phyloP scores from a whole-genome alignment of 345 rosid genomes.

The Camelina hispida region DNA sequence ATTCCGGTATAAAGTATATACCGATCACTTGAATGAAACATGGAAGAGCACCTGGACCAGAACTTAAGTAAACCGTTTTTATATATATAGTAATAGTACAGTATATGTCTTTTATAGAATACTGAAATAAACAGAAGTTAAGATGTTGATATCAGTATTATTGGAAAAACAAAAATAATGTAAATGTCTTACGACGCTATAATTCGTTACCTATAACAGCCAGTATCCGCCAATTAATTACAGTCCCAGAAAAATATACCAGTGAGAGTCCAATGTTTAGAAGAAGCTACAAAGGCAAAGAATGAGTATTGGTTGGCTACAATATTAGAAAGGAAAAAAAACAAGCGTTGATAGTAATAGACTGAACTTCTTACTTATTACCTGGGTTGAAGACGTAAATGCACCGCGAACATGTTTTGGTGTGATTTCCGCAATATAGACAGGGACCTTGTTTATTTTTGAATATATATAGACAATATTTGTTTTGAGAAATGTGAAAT shows the following conservation, averaged over 20 bases:
- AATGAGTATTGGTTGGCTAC: not conserved
- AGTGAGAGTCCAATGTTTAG: constrained; percentile 40
- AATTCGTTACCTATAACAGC: constrained; percentile 44
- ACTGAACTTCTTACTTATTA: not conserved
- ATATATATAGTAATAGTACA: too few relatives aligned
- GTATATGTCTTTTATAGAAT: too few relatives aligned
- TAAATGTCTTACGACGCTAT: too few relatives aligned
- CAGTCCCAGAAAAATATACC: constrained; percentile 41
- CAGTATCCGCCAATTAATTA: constrained; percentile 43
- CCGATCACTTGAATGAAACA: constrained; percentile 45
- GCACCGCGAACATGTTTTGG: constrained; percentile 56
- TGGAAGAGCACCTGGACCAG: constrained; percentile 45
- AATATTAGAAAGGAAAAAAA: not conserved
- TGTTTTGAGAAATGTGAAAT: too few relatives aligned
- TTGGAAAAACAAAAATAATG: too few relatives aligned
- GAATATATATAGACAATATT: too few relatives aligned
- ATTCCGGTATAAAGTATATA: constrained; percentile 57
- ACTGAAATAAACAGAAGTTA: too few relatives aligned
- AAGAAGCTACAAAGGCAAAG: constrained; percentile 32
- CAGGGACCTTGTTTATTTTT: constrained; percentile 47
- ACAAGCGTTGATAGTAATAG: not conserved
- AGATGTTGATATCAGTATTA: too few relatives aligned
- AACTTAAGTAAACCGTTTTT: too few relatives aligned
- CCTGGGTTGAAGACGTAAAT: constrained; percentile 39
- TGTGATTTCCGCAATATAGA: constrained; percentile 54